Base-by-base conservation (phyloP, 176 grass and related monocot species). In the Aegilops bicornis region DNA sequence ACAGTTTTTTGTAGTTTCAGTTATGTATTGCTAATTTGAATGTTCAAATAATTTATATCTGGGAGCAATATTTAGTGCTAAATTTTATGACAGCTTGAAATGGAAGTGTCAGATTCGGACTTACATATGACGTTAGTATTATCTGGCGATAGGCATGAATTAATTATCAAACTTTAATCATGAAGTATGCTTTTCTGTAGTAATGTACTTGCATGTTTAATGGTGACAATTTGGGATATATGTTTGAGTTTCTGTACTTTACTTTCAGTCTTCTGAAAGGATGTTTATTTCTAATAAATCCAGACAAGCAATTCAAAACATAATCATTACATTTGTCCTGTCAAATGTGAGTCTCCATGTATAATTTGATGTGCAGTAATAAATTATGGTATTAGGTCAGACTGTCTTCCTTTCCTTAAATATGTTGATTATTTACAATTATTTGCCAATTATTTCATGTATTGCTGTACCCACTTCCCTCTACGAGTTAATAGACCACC, bases 371-470 rank as follows among this genome's bases (percentile, higher is more conserved):
- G 17, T 36, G 19, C 69, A 73, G 22, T 43, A 20, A 43, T 73
- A 25, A 73, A 43, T 69, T 36, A 69, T 36, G 66, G 17, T 36
- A 69, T 69, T 69, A 36, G 9, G 32, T 69, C 66, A 69, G 17
- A 69, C 17, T 69, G 66, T 32, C 32, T 69, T 69, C 32, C 17
- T 69, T 69, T 69, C 15, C 64, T 36, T 36, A 22, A 36, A 22
- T 69, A 36, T 20, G 32, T 69, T 69, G 31, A 69, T 69, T 20
- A 20, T 69, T 73, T 43, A 14, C 69, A 43, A 24, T 73, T 43
- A 72, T 72, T 72, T 72, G 9, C 69, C 69, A 72, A 72, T 72
- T 73, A 73, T n/a, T 73, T 25, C 22, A 43, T 43, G 69, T 73
- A 43, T 72, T 72, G 30, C 22, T 42, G 69, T 43, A 10, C 22